Percentiles rank a stretch among this genome's conserved stretches.
Conservation (phyloP, 1,139 yeast species). For the Nakaseomyces kungkrabaensis region DNA sequence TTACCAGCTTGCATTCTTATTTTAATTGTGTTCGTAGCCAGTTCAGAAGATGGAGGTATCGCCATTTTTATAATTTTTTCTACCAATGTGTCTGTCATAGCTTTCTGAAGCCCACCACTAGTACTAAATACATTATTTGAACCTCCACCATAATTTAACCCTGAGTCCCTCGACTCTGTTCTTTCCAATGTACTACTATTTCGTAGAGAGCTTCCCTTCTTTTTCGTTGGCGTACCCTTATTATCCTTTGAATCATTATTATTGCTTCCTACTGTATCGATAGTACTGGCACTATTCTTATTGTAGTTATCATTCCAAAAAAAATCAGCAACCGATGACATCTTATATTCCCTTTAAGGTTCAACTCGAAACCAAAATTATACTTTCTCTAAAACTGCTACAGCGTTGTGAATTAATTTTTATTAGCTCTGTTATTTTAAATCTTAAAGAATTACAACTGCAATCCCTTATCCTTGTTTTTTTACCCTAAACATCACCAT, state of each 20-base stretch:
- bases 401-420: too few species aligned
- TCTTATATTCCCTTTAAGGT: constrained; percentile 5
- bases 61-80: constrained; percentile 64
- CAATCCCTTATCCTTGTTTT: too few species aligned
- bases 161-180: constrained; percentile 4
- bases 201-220: not conserved
- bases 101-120: constrained; percentile 24
- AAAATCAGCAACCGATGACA: constrained; percentile 4
- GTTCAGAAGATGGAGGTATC: constrained; percentile 49
- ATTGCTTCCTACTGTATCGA: not conserved
- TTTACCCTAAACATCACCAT: too few species aligned
- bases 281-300: constrained; percentile 1
- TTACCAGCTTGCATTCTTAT: constrained; percentile 50
- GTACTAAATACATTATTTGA: constrained; percentile 1
- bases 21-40: constrained; percentile 32
- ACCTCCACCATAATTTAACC: not conserved
- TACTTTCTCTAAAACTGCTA: too few species aligned
- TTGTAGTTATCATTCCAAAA: constrained; percentile 6
- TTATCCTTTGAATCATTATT: constrained; percentile 1
- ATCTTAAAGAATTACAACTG: too few species aligned
- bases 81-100: constrained; percentile 57
- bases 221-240: not conserved
- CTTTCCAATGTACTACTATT: not conserved
- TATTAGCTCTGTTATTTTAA: too few species aligned
- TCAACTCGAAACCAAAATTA: too few species aligned